Evolutionary conservation across 2,329 filamentous ascomycete species (phyloP), one percentile per base, ranked within the genome.

Genomic region (Neofusicoccum umdonicola): DNA sequence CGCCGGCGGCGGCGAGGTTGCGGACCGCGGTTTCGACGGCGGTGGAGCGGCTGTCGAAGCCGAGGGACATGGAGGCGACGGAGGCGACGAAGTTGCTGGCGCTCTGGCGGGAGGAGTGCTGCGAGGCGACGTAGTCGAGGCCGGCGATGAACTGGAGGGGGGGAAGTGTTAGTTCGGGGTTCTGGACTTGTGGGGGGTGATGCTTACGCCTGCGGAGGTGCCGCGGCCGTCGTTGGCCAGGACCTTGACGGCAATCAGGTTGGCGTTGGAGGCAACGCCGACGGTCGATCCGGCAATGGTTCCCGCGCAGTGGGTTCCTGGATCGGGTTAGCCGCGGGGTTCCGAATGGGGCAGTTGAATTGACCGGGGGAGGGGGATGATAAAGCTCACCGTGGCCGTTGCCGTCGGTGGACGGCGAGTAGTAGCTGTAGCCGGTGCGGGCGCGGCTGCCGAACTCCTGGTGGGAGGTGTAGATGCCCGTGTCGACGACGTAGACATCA

Each of bases 401-500:
- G 17, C 52, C 62, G 44, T 64, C 51, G 9, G 62, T 17, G 11
- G 34, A 37, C 4, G 61, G 44, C 3, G 50, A n/a, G 27, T 37
- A 63, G 35, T 56, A 56, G 17, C 37, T 54, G 39, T 22, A 60
- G 7, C 60, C 74, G 63, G 67, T 72, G 8, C 56, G 62, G 11
- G 73, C 74, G n/a, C 74, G 70, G 31, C 73, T 72, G 3, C 66
- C 68, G 34, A 77, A 77, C 11, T 76, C 76, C 9, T 73, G 65
- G 75, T 90, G 88, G 5, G 80, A 79, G 41, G 78, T 77, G 63
- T 78, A 77, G 72, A 90, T 85, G 68, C 88, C 88, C 5, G 87
- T 89, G 74, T 90, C 88, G 44, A 90, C 83, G 19, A 90, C 77
- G 72, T 86, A 90, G 35, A 82, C 83, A 22, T 84, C 88, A 69